Evolutionary conservation across 129 eudicot species (phyloP), one percentile per base, ranked within the genome.

Genomic region (Glebionis coronaria): DNA sequence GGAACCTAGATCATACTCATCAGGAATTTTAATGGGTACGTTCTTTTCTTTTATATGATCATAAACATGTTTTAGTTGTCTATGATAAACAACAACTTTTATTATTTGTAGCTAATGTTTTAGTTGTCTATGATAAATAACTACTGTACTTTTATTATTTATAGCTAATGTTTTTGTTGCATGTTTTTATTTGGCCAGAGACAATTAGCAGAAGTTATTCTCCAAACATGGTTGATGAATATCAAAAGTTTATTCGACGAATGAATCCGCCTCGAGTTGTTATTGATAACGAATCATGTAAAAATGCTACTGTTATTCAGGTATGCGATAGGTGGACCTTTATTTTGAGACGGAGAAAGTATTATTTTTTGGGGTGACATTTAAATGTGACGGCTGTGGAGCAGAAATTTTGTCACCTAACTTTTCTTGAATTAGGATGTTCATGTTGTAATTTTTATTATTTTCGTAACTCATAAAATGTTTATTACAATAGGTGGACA

Each of bases 191-290:
- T 35, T 57, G 66, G 8, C 62, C 89, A 86, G 91, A 92, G 42
- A 67, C 83, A 52, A 72, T 78, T 27, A 70, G 78, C 63, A 70
- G 83, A 76, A 86, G 88, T 70, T 93, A 60, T 74, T 88, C 99
- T 49, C 81, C 76, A 10, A 79, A 81, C 78, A 89, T 84, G 92
- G 95, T 80, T 76, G 97, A 88, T 70, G 97, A 93, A 61, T 93
- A 93, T 82, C 88, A 93, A 81, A 93, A 93, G 53, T 74, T 93
- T 45, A 81, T 93, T 66, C 86, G 99, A 62, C 72, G 99, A 78
- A 89, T 93, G 99, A 88, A 93, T 68, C 99, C 99, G 19, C 99
- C 99, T 65, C 85, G 97, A 67, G 95, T 91, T 16, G 97, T 91
- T 14, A 79, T 91, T 80, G 92, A 91, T 57, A 91, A 91, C 63